A percentile compares a stretch with the other conserved stretches of the same genome.
Conservation (phyloP, 257 asterid species). For the Pogostemon cablin region DNA sequence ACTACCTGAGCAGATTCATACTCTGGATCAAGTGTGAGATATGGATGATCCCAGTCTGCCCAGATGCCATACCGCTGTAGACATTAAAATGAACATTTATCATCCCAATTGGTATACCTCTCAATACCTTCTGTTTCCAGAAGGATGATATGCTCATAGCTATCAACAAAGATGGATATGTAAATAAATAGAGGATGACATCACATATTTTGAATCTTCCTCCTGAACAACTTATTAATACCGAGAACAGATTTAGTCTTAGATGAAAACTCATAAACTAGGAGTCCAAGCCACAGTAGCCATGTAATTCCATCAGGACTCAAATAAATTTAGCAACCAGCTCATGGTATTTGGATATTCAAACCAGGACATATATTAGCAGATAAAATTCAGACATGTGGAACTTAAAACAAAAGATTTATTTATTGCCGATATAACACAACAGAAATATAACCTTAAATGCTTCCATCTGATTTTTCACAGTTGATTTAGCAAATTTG, state of each 20-base stretch:
- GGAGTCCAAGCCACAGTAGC: conserved; percentile 15
- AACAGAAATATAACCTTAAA: conserved; percentile 67
- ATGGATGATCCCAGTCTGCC: conserved; percentile 98
- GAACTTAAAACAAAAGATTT: not conserved
- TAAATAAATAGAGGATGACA: not conserved
- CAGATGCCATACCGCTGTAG: conserved; percentile 88
- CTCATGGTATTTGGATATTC: conserved; percentile 15
- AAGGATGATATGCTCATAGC: conserved; percentile 22
- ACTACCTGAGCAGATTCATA: conserved; percentile 99
- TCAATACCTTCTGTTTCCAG: not conserved
- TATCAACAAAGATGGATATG: not conserved
- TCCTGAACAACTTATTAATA: not conserved
- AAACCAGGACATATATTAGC: not conserved
- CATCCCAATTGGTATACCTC: conserved; percentile 17
- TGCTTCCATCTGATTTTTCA: conserved; percentile 90
- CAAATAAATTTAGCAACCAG: not conserved
- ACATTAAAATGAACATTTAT: conserved; percentile 30
- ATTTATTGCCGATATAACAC: not conserved
- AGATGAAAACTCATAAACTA: conserved; percentile 27
- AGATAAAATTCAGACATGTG: not conserved
- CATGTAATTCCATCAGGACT: conserved; percentile 20
- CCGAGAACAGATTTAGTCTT: conserved; percentile 14
- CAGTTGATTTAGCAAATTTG: conserved; percentile 88
- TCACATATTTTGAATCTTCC: conserved; percentile 3
- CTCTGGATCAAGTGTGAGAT: conserved; percentile 98